Conservation (phyloP, 306 rosid genomes). For the Boehmeria nivea region DNA sequence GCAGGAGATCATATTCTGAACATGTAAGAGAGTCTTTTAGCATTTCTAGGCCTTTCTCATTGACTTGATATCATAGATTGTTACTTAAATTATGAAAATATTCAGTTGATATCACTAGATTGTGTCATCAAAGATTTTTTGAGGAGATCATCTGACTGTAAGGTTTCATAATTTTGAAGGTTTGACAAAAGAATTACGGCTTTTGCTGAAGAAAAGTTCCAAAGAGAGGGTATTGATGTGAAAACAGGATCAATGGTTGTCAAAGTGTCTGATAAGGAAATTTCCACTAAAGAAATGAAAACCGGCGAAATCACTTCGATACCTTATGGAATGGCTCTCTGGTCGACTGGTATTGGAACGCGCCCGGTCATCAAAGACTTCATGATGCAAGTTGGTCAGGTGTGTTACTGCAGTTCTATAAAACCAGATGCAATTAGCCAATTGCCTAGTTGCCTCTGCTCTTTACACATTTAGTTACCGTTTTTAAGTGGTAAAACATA, state of each 20-base stretch:
- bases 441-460: background rate
- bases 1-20: constrained; percentile 85
- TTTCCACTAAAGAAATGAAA: constrained; percentile 71
- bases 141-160: background rate
- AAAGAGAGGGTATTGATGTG: constrained; percentile 75
- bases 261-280: constrained; percentile 78
- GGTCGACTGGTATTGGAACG: constrained; percentile 96
- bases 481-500: background rate
- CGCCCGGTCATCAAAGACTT: constrained; percentile 83
- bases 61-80: background rate
- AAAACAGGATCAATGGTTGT: constrained; percentile 96
- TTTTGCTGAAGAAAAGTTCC: constrained; percentile 85
- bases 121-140: too few species aligned
- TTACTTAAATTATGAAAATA: background rate
- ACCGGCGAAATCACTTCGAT: constrained; percentile 53
- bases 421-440: background rate
- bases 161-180: constrained; percentile 37
- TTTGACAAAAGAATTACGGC: constrained; percentile 92
- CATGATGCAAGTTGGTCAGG: constrained; percentile 91
- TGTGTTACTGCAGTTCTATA: constrained; percentile 27
- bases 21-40: constrained; percentile 49
- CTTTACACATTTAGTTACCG: too few species aligned
- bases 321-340: constrained; percentile 95
- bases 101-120: background rate
- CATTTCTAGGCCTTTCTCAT: constrained; percentile 11